Percentiles rank a stretch among this genome's conserved stretches.
phyloP scores from a whole-genome alignment of 306 rosid species.

The Medicago lupulina region DNA sequence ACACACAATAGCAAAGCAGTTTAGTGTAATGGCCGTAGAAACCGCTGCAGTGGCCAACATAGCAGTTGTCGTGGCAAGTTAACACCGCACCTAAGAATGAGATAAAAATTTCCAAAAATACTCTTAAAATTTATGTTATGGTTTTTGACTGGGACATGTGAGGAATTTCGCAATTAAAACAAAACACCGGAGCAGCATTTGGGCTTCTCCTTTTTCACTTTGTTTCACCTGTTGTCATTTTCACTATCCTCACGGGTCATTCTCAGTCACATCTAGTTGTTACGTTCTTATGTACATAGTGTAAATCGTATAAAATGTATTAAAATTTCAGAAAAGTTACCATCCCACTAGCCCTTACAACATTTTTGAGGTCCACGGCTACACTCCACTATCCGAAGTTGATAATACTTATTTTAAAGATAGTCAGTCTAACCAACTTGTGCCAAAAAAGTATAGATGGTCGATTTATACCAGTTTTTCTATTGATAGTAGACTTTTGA shows the following conservation, averaged over 20 bases:
- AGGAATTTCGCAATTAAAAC: background rate
- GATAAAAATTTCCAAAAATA: background rate
- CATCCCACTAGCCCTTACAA: background rate
- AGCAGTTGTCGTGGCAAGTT: background rate
- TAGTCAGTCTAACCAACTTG: slow-evolving; percentile 4
- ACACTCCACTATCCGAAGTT: background rate
- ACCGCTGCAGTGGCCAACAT: background rate
- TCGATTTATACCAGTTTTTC: slow-evolving; percentile 12
- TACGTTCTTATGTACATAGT: background rate
- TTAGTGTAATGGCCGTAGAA: background rate
- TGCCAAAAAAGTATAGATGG: slow-evolving; percentile 7
- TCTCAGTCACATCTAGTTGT: background rate
- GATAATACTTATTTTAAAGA: background rate
- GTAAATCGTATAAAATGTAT: background rate
- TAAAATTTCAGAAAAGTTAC: background rate
- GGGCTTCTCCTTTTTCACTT: background rate
- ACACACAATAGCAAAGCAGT: background rate
- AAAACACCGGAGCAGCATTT: background rate
- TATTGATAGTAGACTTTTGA: slow-evolving; percentile 24
- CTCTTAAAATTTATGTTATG: background rate
- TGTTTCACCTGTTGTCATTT: background rate
- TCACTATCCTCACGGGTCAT: background rate
- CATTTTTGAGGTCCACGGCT: background rate
- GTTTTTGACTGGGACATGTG: background rate
- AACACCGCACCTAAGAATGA: background rate